phyloP scores from a whole-genome alignment of 2,329 filamentous ascomycete genomes.

The Sporothrix phasma region DNA sequence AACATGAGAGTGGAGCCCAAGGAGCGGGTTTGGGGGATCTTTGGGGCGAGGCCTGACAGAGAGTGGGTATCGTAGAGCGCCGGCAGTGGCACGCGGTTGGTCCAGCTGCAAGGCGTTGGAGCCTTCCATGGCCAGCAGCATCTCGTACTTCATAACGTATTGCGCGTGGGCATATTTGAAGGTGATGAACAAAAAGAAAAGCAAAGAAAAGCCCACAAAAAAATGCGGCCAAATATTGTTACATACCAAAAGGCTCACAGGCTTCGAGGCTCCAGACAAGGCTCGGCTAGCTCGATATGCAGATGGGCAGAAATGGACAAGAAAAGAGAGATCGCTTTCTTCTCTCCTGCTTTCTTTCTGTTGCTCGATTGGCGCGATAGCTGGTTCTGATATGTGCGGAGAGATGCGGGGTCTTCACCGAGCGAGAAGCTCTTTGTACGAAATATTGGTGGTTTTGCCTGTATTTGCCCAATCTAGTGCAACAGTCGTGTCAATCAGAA shows the following conservation, averaged over 20 bases:
- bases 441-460: not conserved
- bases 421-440: not conserved
- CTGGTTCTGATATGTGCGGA: not conserved
- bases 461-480: not conserved
- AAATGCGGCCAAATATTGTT: not conserved
- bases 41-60: not conserved
- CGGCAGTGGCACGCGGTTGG: not conserved
- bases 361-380: not conserved
- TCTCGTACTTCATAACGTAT: too few relatives aligned
- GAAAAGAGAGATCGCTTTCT: not conserved
- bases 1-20: slow-evolving; percentile 2
- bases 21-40: not conserved
- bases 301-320: not conserved
- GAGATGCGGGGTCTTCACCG: not conserved
- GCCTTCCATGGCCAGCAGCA: not conserved
- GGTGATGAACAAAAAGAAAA: not conserved
- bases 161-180: not conserved
- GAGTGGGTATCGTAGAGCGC: not conserved
- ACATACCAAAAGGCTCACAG: not conserved
- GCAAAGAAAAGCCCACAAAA: not conserved
- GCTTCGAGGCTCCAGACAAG: not conserved
- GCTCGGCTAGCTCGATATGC: slow-evolving; percentile 2
- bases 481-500: slow-evolving; percentile 1
- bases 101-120: not conserved
- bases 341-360: not conserved